A percentile compares a stretch with the other conserved stretches of the same genome.
Evolutionary conservation across 2,329 filamentous ascomycete species (phyloP).

Genomic region (Fusarium scirpi): DNA sequence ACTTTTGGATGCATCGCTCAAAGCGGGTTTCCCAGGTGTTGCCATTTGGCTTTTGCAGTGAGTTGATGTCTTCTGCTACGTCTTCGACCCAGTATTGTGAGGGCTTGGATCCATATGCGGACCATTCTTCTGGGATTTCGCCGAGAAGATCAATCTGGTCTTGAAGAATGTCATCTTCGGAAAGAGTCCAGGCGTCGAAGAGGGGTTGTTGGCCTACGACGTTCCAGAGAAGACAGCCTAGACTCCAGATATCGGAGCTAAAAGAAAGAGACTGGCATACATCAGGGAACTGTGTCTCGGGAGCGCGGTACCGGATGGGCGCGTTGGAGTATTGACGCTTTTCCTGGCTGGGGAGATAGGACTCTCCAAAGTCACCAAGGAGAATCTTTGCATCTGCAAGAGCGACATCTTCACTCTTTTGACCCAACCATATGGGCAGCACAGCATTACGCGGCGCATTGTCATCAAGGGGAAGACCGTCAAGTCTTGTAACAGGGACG

Average conservation of each 20-base stretch:
- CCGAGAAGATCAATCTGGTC: slow-evolving; percentile 39
- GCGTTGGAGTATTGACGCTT: slow-evolving; percentile 37
- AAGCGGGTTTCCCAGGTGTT: slow-evolving; percentile 33
- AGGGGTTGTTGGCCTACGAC: slow-evolving; percentile 36
- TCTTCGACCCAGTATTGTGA: slow-evolving; percentile 34
- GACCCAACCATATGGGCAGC: slow-evolving; percentile 37
- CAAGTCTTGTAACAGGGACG: slow-evolving; percentile 37
- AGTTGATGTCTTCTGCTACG: slow-evolving; percentile 10
- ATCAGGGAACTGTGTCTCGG: slow-evolving; percentile 39
- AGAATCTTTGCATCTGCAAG: slow-evolving; percentile 36
- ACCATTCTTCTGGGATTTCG: slow-evolving; percentile 39
- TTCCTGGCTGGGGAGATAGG: slow-evolving; percentile 30
- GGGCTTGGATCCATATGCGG: slow-evolving; percentile 23
- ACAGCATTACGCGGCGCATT: slow-evolving; percentile 35
- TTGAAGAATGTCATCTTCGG: slow-evolving; percentile 37
- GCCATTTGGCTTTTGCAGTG: neutral
- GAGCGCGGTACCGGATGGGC: slow-evolving; percentile 36
- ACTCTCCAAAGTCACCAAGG: slow-evolving; percentile 41
- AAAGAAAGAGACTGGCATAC: slow-evolving; percentile 35
- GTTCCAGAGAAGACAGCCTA: slow-evolving; percentile 41
- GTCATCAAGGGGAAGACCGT: slow-evolving; percentile 35
- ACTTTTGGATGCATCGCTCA: slow-evolving; percentile 36
- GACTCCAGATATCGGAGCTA: slow-evolving; percentile 39
- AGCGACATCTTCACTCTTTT: slow-evolving; percentile 38
- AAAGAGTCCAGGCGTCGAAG: slow-evolving; percentile 39